Conservation (phyloP, 805 yeast genomes). For the Diddensiella santjacobensis region DNA sequence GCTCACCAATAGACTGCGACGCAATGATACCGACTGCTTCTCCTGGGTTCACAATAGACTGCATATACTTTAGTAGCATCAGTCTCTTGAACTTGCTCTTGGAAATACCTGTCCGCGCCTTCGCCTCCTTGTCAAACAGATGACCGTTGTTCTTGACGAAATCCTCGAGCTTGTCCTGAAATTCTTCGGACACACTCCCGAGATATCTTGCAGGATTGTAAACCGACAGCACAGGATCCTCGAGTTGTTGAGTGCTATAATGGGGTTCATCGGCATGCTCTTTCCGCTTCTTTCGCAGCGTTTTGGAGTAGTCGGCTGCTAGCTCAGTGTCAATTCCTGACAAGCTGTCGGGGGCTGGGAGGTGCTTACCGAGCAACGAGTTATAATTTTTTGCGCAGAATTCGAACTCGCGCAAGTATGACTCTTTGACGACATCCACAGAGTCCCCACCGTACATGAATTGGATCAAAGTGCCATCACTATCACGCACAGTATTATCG, state of each 20-base stretch:
- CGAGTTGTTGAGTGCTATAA: slow-evolving; percentile 39
- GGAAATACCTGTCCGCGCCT: slow-evolving; percentile 43
- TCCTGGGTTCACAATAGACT: slow-evolving; percentile 91
- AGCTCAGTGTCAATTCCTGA: slow-evolving; percentile 79
- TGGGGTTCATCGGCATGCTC: slow-evolving; percentile 64
- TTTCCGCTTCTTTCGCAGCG: slow-evolving; percentile 58
- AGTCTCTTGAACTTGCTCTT: slow-evolving; percentile 87
- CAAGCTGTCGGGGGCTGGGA: slow-evolving; percentile 57
- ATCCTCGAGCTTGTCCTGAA: slow-evolving; percentile 73
- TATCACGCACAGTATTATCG: slow-evolving; percentile 93
- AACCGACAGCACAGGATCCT: slow-evolving; percentile 84
- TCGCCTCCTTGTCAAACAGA: slow-evolving; percentile 50
- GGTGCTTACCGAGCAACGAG: slow-evolving; percentile 78
- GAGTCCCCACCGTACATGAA: slow-evolving; percentile 98
- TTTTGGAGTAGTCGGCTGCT: slow-evolving; percentile 78
- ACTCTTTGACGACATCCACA: slow-evolving; percentile 88
- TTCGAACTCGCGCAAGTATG: slow-evolving; percentile 87
- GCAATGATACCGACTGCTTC: slow-evolving; percentile 98
- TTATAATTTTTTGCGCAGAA: slow-evolving; percentile 92
- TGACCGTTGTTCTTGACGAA: slow-evolving; percentile 56
- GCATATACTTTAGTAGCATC: slow-evolving; percentile 98
- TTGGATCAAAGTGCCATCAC: slow-evolving; percentile 90
- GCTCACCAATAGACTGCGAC: slow-evolving; percentile 97
- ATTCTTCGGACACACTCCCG: slow-evolving; percentile 90
- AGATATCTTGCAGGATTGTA: slow-evolving; percentile 85